Conservation (phyloP, 176 grass and related monocot genomes). For the Tillandsia leiboldiana region DNA sequence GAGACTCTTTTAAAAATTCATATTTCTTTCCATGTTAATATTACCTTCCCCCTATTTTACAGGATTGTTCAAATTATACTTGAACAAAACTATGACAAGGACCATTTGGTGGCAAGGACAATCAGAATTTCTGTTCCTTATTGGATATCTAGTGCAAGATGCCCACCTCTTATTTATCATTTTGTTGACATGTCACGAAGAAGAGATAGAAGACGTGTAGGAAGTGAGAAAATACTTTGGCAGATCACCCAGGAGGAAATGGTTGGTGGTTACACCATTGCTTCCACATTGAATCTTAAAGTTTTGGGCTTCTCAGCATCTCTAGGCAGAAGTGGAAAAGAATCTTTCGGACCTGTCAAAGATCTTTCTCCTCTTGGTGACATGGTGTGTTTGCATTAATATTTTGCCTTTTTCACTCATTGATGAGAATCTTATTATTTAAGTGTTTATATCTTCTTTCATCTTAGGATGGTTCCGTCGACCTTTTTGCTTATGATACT, state of each 20-base stretch:
- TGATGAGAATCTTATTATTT: constrained; percentile 10
- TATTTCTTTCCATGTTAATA: constrained; percentile 8
- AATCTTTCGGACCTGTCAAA: constrained; percentile 58
- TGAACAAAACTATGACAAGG: constrained; percentile 87
- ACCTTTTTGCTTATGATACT: constrained; percentile 69
- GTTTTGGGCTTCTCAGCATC: constrained; percentile 53
- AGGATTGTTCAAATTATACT: constrained; percentile 77
- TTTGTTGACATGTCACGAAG: constrained; percentile 55
- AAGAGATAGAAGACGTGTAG: constrained; percentile 40
- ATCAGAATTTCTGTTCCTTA: constrained; percentile 88
- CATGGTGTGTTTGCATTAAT: constrained; percentile 46
- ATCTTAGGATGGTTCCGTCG: constrained; percentile 69
- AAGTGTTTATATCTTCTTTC: constrained; percentile 4
- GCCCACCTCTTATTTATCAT: constrained; percentile 57
- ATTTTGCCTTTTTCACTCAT: background rate
- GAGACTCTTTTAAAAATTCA: constrained; percentile 13
- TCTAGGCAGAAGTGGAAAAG: constrained; percentile 38
- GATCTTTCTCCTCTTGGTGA: constrained; percentile 80
- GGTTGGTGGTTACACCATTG: constrained; percentile 84
- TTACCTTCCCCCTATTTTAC: constrained; percentile 15
- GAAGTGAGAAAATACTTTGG: constrained; percentile 54
- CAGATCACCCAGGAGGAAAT: constrained; percentile 80
- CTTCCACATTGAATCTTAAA: constrained; percentile 77
- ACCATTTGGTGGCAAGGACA: constrained; percentile 55
- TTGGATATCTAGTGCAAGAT: constrained; percentile 90